These are phyloP conservation scores for Holtermanniella nyarrowii DNA, from an alignment of 768 basidiomycete species.

Conservation along the genomic window DNA sequence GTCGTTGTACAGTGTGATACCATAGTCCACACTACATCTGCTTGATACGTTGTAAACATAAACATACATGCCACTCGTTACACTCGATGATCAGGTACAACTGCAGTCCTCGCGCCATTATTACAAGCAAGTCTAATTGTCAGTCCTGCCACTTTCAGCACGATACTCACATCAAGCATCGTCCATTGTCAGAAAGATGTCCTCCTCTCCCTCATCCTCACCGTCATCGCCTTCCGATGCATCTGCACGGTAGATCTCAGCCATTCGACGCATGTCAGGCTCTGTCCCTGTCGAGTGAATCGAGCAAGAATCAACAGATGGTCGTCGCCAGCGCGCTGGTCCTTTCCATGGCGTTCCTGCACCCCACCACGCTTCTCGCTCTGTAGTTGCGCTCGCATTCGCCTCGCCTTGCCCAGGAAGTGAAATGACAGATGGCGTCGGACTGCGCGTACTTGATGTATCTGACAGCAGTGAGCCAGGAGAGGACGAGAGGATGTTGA, in stretches of 20 bases:
- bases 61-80: background rate
- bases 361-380: background rate
- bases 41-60: background rate
- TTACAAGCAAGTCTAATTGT: background rate
- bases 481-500: background rate
- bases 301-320: background rate
- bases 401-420: background rate
- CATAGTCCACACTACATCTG: background rate
- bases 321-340: background rate
- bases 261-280: background rate
- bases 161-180: background rate
- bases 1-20: slow-evolving; percentile 1
- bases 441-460: background rate
- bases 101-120: background rate
- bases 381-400: no score
- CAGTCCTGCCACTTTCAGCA: no score
- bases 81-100: background rate
- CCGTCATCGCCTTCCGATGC: background rate
- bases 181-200: background rate
- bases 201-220: background rate
- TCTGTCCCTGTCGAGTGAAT: background rate
- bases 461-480: background rate
- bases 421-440: background rate
- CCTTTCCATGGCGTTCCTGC: background rate
- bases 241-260: background rate